Base-by-base conservation (phyloP, 805 yeast genomes). In the Saturnispora dispora region DNA sequence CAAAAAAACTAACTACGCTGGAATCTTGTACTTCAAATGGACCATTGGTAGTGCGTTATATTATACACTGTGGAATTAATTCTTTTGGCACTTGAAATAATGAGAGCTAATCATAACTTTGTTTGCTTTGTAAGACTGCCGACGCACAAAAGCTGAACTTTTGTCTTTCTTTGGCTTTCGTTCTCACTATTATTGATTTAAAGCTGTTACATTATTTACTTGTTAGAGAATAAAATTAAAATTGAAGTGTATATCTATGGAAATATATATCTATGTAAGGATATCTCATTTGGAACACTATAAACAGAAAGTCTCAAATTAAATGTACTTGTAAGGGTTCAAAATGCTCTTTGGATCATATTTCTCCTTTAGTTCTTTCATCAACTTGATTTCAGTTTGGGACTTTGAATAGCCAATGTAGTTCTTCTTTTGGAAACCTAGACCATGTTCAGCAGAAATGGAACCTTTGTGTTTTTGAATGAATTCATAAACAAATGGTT, bases 401-500 rank as follows among this genome's bases (percentile, higher is more conserved):
- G 79, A 78, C 74, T 90, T 93, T 48, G 95, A 78, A 71, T 91
- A 93, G 9, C 83, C 83, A 58, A 91, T 77, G 66, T 86, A 93
- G 63, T 87, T 85, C 60, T 85, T 88, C 83, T 93, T 93, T 63
- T 91, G 97, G 78, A 93, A 88, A 0, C 99, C 99, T 52, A 93
- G 75, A 15, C 99, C 99, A 66, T 93, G 99, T 68, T 93, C 99
- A 27, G 99, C 99, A 53, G 95, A 85, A 50, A 93, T 84, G 1
- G 98, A 90, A 22, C 99, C 99, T 33, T 82, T 71, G 55, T 79
- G 74, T 27, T 68, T 60, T 68, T 77, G 62, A 50, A 93, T 85
- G 85, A 90, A 90, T 71, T 93, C 96, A 65, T 89, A 93, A 30
- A 93, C 93, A 69, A 85, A 93, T 45, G 99, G 99, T 68, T 93